A percentile compares a stretch with the other conserved stretches of the same genome.
These are phyloP conservation scores for Luffa aegyptiaca DNA, from an alignment of 306 rosid species.

Conservation along the genomic window DNA sequence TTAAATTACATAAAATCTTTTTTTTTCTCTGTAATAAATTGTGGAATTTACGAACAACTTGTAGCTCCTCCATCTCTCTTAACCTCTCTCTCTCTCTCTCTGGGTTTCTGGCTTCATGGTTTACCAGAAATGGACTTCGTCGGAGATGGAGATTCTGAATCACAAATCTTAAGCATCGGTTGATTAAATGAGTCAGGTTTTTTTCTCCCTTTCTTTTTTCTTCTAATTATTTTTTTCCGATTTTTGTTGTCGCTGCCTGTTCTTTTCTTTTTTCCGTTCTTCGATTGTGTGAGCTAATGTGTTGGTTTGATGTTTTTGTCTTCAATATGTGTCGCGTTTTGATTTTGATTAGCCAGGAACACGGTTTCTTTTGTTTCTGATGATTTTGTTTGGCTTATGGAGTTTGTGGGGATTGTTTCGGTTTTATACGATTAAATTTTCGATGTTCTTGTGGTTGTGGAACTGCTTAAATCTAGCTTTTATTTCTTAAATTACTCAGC, in stretches of 20 bases:
- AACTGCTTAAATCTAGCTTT: neutral
- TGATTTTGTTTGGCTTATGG: neutral
- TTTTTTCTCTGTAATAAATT: neutral
- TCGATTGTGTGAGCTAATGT: neutral
- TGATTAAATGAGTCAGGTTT: constrained; percentile 5
- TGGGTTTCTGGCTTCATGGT: neutral
- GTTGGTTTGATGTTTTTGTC: neutral
- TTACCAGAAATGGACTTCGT: neutral
- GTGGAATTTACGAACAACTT: neutral
- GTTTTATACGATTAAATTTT: neutral
- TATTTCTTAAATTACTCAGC: neutral
- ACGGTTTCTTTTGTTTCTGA: neutral
- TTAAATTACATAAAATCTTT: neutral
- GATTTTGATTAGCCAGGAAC: neutral
- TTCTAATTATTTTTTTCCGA: neutral
- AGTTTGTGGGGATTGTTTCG: neutral
- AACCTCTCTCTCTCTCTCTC: neutral
- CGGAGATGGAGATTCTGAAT: neutral
- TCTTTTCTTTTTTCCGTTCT: neutral
- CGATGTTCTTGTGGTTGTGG: constrained; percentile 1
- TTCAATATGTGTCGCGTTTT: neutral
- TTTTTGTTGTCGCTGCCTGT: neutral
- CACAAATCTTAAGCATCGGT: constrained; percentile 3
- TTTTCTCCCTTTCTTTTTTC: neutral
- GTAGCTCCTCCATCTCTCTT: neutral